Evolutionary conservation across 306 rosid species (phyloP).

Genomic region (Arachis stenosperma): DNA sequence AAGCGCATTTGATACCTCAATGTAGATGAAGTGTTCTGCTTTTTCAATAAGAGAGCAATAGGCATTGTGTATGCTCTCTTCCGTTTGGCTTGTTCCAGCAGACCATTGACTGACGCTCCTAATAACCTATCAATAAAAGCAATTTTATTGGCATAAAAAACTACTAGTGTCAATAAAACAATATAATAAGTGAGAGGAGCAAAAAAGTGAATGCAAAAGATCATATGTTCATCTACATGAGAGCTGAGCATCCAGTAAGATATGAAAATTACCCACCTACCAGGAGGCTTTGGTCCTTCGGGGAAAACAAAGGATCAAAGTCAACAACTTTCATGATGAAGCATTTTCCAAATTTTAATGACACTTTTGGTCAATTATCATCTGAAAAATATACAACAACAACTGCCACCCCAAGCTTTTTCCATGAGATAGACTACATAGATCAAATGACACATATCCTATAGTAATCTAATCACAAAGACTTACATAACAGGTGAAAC

Average conservation of each 20-base stretch:
- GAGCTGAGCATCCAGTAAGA: slow-evolving; percentile 26
- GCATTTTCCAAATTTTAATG: slow-evolving; percentile 19
- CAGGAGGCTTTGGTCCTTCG: slow-evolving; percentile 18
- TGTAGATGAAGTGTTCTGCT: slow-evolving; percentile 92
- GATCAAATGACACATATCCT: neutral
- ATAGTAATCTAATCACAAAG: neutral
- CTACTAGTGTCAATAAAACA: slow-evolving; percentile 32
- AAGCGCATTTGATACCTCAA: slow-evolving; percentile 67
- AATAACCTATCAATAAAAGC: slow-evolving; percentile 65
- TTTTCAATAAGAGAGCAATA: slow-evolving; percentile 93
- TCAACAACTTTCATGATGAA: slow-evolving; percentile 19
- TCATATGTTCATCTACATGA: slow-evolving; percentile 15
- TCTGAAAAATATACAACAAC: slow-evolving; percentile 6
- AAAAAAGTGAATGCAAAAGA: slow-evolving; percentile 22
- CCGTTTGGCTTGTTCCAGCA: slow-evolving; percentile 96
- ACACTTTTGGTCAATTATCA: slow-evolving; percentile 27
- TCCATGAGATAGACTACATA: no score
- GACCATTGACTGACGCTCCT: slow-evolving; percentile 99
- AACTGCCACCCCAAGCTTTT: neutral
- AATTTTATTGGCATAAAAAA: slow-evolving; percentile 27
- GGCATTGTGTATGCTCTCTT: slow-evolving; percentile 93
- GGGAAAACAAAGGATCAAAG: slow-evolving; percentile 6
- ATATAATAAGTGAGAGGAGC: slow-evolving; percentile 16
- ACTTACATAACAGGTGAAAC: slow-evolving; percentile 19
- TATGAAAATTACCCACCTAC: slow-evolving; percentile 17